Evolutionary conservation across 192 early-diverging fungal genomes (phyloP).

Genomic region (Podila horticola): DNA sequence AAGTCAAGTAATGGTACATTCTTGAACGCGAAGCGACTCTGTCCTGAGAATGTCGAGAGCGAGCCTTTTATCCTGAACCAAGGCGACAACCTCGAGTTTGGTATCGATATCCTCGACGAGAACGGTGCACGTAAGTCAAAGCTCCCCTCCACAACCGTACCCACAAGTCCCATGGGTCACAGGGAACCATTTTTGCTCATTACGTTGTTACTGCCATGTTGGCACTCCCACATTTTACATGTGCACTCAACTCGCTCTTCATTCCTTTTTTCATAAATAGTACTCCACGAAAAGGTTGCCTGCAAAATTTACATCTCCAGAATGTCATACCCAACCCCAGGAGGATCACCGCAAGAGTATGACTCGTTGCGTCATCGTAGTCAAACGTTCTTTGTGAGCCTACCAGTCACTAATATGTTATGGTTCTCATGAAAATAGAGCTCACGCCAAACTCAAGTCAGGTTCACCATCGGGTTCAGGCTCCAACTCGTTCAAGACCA

Average conservation of each 20-base stretch:
- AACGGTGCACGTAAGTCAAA: slow-evolving; percentile 68
- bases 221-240: too few species aligned
- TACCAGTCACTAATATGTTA: neutral
- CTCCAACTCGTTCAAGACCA: slow-evolving; percentile 11
- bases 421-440: slow-evolving; percentile 6
- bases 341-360: slow-evolving; percentile 45
- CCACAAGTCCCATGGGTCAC: too few species aligned
- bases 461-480: slow-evolving; percentile 18
- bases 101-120: slow-evolving; percentile 83
- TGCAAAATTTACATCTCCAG: slow-evolving; percentile 47
- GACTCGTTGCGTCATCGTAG: neutral
- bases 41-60: slow-evolving; percentile 71
- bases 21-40: slow-evolving; percentile 75
- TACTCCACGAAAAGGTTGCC: slow-evolving; percentile 49
- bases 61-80: slow-evolving; percentile 65
- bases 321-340: slow-evolving; percentile 34
- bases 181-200: neutral
- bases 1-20: slow-evolving; percentile 88
- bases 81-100: slow-evolving; percentile 78
- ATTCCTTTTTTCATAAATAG: slow-evolving; percentile 4
- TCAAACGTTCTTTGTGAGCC: neutral
- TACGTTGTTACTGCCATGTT: neutral
- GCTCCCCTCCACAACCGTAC: neutral
- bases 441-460: slow-evolving; percentile 31
- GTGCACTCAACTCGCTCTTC: neutral